Evolutionary conservation across 352 stramenopile genomes (phyloP).

Genomic region (Phytophthora litchii): DNA sequence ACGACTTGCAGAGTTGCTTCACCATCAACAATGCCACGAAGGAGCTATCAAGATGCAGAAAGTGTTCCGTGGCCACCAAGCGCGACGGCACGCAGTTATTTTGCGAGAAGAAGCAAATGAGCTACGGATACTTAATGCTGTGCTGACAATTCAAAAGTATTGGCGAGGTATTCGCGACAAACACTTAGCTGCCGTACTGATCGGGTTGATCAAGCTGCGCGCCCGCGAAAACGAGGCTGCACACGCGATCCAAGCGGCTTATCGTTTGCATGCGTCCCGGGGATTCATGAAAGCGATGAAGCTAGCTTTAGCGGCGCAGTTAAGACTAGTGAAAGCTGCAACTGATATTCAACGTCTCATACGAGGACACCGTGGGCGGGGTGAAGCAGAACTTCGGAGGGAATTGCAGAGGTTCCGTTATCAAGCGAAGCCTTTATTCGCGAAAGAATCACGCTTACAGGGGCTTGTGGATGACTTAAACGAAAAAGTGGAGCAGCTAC

Average conservation of each 20-base stretch:
- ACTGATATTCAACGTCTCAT: slow-evolving; percentile 77
- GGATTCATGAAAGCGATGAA: slow-evolving; percentile 71
- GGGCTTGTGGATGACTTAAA: slow-evolving; percentile 51
- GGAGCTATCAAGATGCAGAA: slow-evolving; percentile 69
- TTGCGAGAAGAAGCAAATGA: slow-evolving; percentile 48
- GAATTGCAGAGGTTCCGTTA: slow-evolving; percentile 76
- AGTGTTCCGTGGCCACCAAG: slow-evolving; percentile 66
- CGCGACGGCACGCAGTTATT: slow-evolving; percentile 45
- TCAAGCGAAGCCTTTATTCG: slow-evolving; percentile 76
- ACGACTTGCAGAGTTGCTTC: slow-evolving; percentile 55
- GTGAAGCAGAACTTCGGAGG: slow-evolving; percentile 66
- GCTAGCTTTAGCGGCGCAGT: slow-evolving; percentile 50
- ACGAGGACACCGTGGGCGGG: slow-evolving; percentile 81
- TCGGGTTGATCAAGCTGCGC: slow-evolving; percentile 73
- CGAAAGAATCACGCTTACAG: slow-evolving; percentile 54
- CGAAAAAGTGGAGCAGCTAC: slow-evolving; percentile 51
- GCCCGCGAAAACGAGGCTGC: slow-evolving; percentile 63
- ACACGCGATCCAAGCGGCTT: slow-evolving; percentile 62
- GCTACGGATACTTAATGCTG: slow-evolving; percentile 52
- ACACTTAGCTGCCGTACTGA: slow-evolving; percentile 70
- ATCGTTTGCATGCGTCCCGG: slow-evolving; percentile 61
- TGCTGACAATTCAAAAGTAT: slow-evolving; percentile 75
- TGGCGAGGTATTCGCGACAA: slow-evolving; percentile 82
- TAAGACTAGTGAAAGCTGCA: slow-evolving; percentile 47
- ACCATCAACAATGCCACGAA: slow-evolving; percentile 51